A percentile compares a stretch with the other conserved stretches of the same genome.
phyloP scores from a whole-genome alignment of 1,284 basidiomycete species.

The Ceratobasidium sp. region DNA sequence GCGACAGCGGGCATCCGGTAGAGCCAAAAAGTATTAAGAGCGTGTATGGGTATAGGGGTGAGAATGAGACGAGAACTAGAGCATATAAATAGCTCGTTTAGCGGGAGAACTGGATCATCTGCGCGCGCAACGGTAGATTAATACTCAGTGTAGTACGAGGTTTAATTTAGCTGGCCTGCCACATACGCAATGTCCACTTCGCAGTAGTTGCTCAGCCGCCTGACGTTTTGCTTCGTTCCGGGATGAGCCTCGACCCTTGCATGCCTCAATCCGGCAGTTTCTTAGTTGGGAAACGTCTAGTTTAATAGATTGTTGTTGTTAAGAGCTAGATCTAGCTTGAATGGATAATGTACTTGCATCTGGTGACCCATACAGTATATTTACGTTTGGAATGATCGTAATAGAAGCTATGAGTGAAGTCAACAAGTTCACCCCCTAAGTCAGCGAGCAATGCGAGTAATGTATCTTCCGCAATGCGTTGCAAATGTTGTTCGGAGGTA shows the following conservation, averaged over 20 bases:
- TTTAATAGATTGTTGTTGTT: too few relatives aligned
- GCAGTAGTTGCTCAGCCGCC: conserved; percentile 2
- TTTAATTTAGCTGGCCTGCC: not conserved
- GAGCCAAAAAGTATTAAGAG: too few relatives aligned
- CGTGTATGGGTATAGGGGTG: too few relatives aligned
- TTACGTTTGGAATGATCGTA: not conserved
- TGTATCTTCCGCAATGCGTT: not conserved
- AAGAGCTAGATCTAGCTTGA: not conserved
- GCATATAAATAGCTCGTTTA: too few relatives aligned
- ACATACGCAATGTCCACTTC: conserved; percentile 18
- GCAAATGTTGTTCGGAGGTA: not conserved
- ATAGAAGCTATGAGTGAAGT: not conserved
- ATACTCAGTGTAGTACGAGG: not conserved
- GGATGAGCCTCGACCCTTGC: conserved; percentile 4
- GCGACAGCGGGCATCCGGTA: too few relatives aligned
- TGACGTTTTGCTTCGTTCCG: conserved; percentile 4
- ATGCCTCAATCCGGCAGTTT: not conserved
- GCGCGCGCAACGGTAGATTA: not conserved
- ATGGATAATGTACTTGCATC: not conserved
- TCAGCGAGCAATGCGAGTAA: not conserved
- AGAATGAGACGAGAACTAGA: too few relatives aligned
- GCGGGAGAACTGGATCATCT: not conserved
- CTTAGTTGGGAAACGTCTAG: conserved; percentile 7
- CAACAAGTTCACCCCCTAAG: not conserved
- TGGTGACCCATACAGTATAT: not conserved